Base-by-base conservation (phyloP, 208 protist genomes). In the Angomonas ambiguus region DNA sequence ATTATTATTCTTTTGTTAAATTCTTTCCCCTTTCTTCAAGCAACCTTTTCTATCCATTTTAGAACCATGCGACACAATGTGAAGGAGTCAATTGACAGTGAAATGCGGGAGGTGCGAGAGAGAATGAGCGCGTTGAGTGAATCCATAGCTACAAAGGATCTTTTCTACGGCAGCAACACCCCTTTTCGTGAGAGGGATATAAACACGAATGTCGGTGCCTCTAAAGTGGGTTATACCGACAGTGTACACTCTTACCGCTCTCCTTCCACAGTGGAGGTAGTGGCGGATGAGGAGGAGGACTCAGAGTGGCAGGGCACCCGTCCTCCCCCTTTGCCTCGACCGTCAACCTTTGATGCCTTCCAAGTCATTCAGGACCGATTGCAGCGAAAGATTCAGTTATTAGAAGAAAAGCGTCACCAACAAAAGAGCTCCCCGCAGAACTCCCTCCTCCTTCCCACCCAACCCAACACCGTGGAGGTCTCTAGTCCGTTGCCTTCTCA, bases 341-440 rank as follows among this genome's bases (percentile, higher is more conserved):
- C 35, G 8, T 18, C 28, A 4, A 51, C 51, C 0, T 87, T 91
- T 69, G 85, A 91, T 59, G 77, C 81, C 0, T 83, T 87, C 33
- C 62, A 74, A 20, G 79, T 67, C 0, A 70, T 92, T 22, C 82
- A 88, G 60, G 68, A 74, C 33, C 76, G 81, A 6, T 42, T 88
- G 53, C 77, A 77, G 0, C 63, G 82, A 30, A 92, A 92, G 58
- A 71, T 92, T 62, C 61, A 57, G 35, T 34, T 63, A 31, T 2
- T 62, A 20, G 34, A 48, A 35, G 34, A 51, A 27, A 48, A 51
- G 33, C 58, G 58, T 1, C 34, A 20, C 16, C 45, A 53, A n/a
- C 8, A 27, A 20, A 53, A 53, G 16, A 4, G 45, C 24, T 41
- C 35, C 13, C 35, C 35, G 5, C 35, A 41, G 35, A 5, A 41